Base-by-base conservation (phyloP, 2,329 filamentous ascomycete species). In the Claviceps sp. region DNA sequence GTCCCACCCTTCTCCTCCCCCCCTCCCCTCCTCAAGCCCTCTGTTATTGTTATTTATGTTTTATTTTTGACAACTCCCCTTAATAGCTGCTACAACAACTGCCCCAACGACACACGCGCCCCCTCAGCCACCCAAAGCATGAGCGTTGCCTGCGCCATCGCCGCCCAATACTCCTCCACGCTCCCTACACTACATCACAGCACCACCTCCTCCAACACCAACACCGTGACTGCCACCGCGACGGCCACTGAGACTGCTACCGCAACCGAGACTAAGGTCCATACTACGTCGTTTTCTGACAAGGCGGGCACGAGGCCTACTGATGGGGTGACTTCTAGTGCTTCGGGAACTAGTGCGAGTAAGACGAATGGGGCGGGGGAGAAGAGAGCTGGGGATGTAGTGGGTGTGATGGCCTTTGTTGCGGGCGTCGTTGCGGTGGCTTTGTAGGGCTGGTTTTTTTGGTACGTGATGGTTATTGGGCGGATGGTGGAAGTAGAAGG, bases 31-130 rank as follows among this genome's bases (percentile, higher is more conserved):
- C 30, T 34, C 30, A 11, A 34, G 11, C 9, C 30, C 30, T 34
- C 30, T 34, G 30, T 34, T 9, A 30, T 26, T 26, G 1, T 26
- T 26, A 26, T 9, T 30, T 11, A 9, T 30, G 18, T 8, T 7
- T 9, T 30, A 22, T 22, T 34, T 34, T 9, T 34, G 30, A 34
- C 30, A 34, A 34, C 11, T 18, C 38, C n/a, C 9, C 20, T 5
- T n/a, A 34, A 34, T 34, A 47, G 72, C 55, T 78, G 75, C 72
- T 78, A 70, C 67, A 75, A 75, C 69, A 77, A 78, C 71, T 78
- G 75, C 68, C 75, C 75, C 61, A 66, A 72, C 59, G 74, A 78
- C 63, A 1, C 60, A 49, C 67, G 70, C 46, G 64, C 60, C 55
- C 51, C 58, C 50, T 51, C 61, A 20, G 66, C 65, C 57, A 56